Evolutionary conservation across 139 green algal species (phyloP).

Genomic region (Asterochloris sp.): DNA sequence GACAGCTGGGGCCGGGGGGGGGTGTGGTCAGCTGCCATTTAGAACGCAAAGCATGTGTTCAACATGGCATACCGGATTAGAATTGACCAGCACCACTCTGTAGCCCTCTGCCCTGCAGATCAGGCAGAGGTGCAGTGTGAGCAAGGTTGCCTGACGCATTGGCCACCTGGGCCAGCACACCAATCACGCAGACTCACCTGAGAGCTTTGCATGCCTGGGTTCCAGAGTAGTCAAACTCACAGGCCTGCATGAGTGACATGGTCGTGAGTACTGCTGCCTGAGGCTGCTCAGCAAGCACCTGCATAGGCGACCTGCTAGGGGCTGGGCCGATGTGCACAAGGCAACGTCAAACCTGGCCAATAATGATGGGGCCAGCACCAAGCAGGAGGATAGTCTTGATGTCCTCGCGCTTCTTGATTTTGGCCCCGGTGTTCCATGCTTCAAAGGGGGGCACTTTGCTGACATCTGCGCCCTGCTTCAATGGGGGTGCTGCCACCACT

Average conservation of each 20-base stretch:
- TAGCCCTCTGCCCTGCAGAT: constrained; percentile 89
- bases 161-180: too few species aligned
- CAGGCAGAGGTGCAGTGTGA: neutral
- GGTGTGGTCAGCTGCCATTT: too few species aligned
- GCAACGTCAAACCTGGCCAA: constrained; percentile 77
- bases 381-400: constrained; percentile 90
- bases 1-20: neutral
- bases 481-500: constrained; percentile 7
- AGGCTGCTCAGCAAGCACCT: neutral
- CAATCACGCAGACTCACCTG: constrained; percentile 46
- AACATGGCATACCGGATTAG: constrained; percentile 78
- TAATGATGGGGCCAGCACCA: constrained; percentile 96
- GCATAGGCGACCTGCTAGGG: neutral
- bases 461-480: constrained; percentile 1
- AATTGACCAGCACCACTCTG: constrained; percentile 95
- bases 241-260: constrained; percentile 65
- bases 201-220: constrained; percentile 99
- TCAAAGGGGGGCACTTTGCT: constrained; percentile 19
- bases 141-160: too few species aligned
- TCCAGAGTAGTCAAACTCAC: constrained; percentile 99
- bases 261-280: neutral
- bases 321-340: neutral
- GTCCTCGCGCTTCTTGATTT: constrained; percentile 59
- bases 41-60: neutral
- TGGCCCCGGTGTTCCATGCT: constrained; percentile 25